Conservation (phyloP, 2,329 filamentous ascomycete species). For the Phialocephala subalpina region DNA sequence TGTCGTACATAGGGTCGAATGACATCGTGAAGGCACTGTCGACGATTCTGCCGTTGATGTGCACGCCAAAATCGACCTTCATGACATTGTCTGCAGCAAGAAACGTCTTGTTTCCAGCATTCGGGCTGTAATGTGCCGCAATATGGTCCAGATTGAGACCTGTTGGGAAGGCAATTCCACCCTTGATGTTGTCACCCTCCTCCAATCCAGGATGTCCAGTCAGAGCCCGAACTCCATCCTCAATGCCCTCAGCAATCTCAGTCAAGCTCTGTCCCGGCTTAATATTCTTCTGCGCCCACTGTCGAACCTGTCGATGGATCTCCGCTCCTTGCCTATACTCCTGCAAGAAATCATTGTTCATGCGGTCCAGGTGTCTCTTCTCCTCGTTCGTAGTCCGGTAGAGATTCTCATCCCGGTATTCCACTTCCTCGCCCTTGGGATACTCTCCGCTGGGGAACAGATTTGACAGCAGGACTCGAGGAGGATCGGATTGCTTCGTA, state of each 20-base stretch:
- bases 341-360: conserved; percentile 79
- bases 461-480: conserved; percentile 75
- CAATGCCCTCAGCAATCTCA: conserved; percentile 87
- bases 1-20: conserved; percentile 74
- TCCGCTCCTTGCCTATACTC: conserved; percentile 89
- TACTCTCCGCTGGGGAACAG: conserved; percentile 78
- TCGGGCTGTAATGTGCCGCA: conserved; percentile 87
- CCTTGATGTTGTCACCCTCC: conserved; percentile 80
- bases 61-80: conserved; percentile 78
- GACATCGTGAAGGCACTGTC: conserved; percentile 76
- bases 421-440: conserved; percentile 79
- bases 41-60: conserved; percentile 75
- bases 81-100: conserved; percentile 73
- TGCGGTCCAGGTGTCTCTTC: conserved; percentile 82
- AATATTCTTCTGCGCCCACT: conserved; percentile 82
- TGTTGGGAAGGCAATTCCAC: conserved; percentile 87
- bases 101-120: conserved; percentile 82
- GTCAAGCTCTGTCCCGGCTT: conserved; percentile 83
- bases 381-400: conserved; percentile 85
- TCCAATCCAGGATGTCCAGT: conserved; percentile 79
- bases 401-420: conserved; percentile 79
- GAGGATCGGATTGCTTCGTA: conserved; percentile 79
- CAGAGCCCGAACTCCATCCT: conserved; percentile 79
- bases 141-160: conserved; percentile 86
- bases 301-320: conserved; percentile 86